A percentile compares a stretch with the other conserved stretches of the same genome.
These are phyloP conservation scores for Butyriboletus regius DNA, from an alignment of 1,284 basidiomycete species.

Conservation along the genomic window DNA sequence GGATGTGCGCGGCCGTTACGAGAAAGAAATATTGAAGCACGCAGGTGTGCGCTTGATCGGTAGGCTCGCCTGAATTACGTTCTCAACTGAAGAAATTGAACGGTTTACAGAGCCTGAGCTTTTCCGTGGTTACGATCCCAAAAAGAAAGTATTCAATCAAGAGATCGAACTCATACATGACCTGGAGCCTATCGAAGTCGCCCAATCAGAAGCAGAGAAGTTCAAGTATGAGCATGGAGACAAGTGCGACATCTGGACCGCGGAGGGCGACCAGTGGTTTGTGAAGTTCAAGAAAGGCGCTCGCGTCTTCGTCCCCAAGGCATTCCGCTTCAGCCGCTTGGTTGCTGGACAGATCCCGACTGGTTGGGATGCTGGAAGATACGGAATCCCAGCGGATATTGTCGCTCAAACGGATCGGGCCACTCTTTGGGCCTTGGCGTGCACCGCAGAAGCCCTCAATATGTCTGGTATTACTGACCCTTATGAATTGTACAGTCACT, in stretches of 20 bases:
- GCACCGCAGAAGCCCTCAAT: conserved; percentile 90
- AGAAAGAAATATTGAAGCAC: conserved; percentile 87
- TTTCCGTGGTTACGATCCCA: conserved; percentile 95
- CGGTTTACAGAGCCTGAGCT: conserved; percentile 77
- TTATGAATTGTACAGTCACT: conserved; percentile 91
- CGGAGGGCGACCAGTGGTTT: conserved; percentile 86
- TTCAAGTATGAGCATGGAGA: conserved; percentile 97
- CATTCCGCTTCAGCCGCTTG: conserved; percentile 87
- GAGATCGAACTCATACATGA: conserved; percentile 96
- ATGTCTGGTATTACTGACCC: conserved; percentile 97
- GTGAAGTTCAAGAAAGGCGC: conserved; percentile 99
- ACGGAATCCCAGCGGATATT: conserved; percentile 97
- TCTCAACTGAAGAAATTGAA: conserved; percentile 5
- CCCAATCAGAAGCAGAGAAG: conserved; percentile 83
- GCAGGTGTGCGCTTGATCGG: conserved; percentile 94
- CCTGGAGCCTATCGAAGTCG: conserved; percentile 90
- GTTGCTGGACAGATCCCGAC: conserved; percentile 96
- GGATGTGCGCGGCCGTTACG: conserved; percentile 88
- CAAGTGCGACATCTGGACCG: conserved; percentile 91
- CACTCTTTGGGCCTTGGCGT: conserved; percentile 95
- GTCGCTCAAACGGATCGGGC: conserved; percentile 88
- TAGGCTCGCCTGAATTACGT: conserved; percentile 34
- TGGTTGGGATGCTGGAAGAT: conserved; percentile 92
- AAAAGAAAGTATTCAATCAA: conserved; percentile 94
- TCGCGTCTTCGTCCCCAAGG: conserved; percentile 87